phyloP scores from a whole-genome alignment of 306 rosid genomes.

The Ceratonia siliqua region DNA sequence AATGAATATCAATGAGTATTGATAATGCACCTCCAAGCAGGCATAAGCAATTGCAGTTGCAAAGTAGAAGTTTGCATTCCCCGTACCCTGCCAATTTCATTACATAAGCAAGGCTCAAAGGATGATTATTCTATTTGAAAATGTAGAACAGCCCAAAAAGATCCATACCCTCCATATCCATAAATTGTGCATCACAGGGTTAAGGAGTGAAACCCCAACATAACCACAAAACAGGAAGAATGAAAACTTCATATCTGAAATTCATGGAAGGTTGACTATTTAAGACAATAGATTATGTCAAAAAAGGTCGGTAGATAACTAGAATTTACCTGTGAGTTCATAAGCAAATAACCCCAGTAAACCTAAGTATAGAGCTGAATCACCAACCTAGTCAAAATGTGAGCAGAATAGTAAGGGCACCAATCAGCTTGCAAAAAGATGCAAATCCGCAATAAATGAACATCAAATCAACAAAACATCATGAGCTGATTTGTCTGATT shows the following conservation, averaged over 20 bases:
- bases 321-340: conserved; percentile 66
- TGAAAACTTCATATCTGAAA: conserved; percentile 84
- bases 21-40: conserved; percentile 66
- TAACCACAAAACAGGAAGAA: conserved; percentile 87
- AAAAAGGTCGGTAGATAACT: conserved; percentile 7
- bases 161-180: conserved; percentile 97
- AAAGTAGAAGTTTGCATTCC: conserved; percentile 91
- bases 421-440: conserved; percentile 19
- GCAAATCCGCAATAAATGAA: conserved; percentile 16
- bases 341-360: conserved; percentile 85
- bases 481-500: background rate
- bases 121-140: conserved; percentile 28
- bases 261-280: conserved; percentile 37
- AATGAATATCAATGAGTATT: conserved; percentile 14
- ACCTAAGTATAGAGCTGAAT: conserved; percentile 82
- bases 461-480: background rate
- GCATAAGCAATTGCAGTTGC: conserved; percentile 89
- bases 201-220: conserved; percentile 85
- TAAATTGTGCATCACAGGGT: conserved; percentile 98
- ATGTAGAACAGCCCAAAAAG: conserved; percentile 27
- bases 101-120: conserved; percentile 28
- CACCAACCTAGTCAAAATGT: conserved; percentile 68
- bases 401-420: conserved; percentile 33
- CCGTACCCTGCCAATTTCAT: conserved; percentile 82
- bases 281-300: background rate